Conservation (phyloP, 108 stramenopile genomes). For the Fistulifera pelliculosa region DNA sequence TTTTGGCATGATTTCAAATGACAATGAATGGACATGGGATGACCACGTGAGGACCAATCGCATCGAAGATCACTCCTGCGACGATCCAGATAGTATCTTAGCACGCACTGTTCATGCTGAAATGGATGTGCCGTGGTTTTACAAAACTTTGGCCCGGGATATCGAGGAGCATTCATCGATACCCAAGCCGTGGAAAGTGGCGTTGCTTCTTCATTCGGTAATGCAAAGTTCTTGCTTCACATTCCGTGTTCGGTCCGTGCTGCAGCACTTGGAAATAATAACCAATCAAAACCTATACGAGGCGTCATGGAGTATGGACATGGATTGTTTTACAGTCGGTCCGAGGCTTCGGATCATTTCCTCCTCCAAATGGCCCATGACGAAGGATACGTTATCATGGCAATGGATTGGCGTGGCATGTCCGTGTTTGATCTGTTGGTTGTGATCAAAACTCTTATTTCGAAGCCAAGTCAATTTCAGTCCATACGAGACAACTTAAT, state of each 20-base stretch:
- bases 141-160: conserved; percentile 13
- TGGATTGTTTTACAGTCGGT: conserved; percentile 55
- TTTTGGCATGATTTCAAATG: conserved; percentile 15
- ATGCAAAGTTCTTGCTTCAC: conserved; percentile 52
- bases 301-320: conserved; percentile 72
- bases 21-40: conserved; percentile 13
- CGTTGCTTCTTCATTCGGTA: conserved; percentile 13
- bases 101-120: conserved; percentile 48
- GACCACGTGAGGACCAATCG: conserved; percentile 23
- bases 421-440: conserved; percentile 31
- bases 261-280: conserved; percentile 2
- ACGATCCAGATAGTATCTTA: conserved; percentile 2
- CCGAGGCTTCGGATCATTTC: conserved; percentile 21
- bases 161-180: conserved; percentile 32
- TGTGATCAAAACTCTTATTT: conserved; percentile 18
- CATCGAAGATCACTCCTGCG: conserved; percentile 13
- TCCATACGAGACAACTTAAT: conserved; percentile 28
- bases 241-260: conserved; percentile 51
- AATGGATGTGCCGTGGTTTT: conserved; percentile 61
- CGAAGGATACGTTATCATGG: conserved; percentile 33
- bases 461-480: conserved; percentile 15
- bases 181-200: conserved; percentile 3
- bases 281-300: conserved; percentile 21
- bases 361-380: conserved; percentile 33
- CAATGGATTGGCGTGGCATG: conserved; percentile 62